These are phyloP conservation scores for Skeletonema tropicum DNA, from an alignment of 108 stramenopile species.

Conservation along the genomic window DNA sequence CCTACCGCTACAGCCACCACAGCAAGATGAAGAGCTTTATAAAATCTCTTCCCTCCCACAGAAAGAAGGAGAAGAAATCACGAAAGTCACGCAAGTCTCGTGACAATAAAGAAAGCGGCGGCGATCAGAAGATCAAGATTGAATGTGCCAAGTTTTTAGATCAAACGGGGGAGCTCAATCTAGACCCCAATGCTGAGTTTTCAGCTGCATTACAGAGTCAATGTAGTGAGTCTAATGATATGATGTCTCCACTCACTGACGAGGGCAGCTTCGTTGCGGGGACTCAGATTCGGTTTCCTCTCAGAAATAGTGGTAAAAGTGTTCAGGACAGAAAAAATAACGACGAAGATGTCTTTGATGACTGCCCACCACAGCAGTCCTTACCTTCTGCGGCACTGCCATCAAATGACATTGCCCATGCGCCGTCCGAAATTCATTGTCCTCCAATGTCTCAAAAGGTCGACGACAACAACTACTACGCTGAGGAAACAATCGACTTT, in stretches of 20 bases:
- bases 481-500: background rate
- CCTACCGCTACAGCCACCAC: too few species aligned
- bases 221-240: background rate
- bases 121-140: background rate
- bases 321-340: background rate
- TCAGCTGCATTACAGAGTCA: background rate
- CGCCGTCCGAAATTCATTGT: background rate
- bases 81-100: slow-evolving; percentile 23
- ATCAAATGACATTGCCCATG: too few species aligned
- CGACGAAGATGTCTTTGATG: background rate
- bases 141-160: background rate
- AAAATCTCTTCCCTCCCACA: slow-evolving; percentile 47
- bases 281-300: background rate
- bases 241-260: background rate
- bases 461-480: background rate
- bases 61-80: slow-evolving; percentile 32
- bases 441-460: background rate
- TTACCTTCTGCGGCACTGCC: background rate
- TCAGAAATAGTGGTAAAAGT: background rate
- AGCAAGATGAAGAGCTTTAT: slow-evolving; percentile 28
- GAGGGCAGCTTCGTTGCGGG: background rate
- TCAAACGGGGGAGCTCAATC: background rate
- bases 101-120: background rate
- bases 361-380: background rate
- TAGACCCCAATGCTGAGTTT: background rate